These are phyloP conservation scores for Monilinia aucupariae DNA, from an alignment of 2,329 filamentous ascomycete species.

Conservation along the genomic window DNA sequence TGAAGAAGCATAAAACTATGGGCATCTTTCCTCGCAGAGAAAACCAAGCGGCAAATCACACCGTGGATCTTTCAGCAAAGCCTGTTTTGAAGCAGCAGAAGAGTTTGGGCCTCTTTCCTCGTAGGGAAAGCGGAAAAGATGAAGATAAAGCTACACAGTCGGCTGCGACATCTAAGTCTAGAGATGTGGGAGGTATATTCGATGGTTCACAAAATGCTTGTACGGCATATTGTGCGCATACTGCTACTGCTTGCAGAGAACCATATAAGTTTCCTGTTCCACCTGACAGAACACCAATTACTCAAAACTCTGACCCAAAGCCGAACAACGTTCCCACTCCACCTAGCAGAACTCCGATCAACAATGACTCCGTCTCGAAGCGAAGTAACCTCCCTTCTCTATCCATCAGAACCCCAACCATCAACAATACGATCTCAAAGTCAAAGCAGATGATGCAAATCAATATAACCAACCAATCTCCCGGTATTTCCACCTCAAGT, in stretches of 20 bases:
- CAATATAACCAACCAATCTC: not conserved
- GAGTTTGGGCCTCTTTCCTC: conserved; percentile 3
- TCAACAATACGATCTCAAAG: not conserved
- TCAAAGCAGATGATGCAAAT: not conserved
- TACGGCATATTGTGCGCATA: conserved; percentile 2
- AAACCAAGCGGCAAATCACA: not conserved
- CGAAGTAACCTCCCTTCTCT: too few relatives aligned
- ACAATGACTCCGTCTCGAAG: not conserved
- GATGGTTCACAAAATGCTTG: conserved; percentile 7
- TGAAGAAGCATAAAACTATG: conserved; percentile 6
- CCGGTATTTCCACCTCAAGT: not conserved
- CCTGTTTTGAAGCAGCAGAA: conserved; percentile 3
- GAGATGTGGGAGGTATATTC: not conserved
- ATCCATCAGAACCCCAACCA: not conserved
- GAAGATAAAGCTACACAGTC: not conserved
- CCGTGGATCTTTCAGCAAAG: not conserved
- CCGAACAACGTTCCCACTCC: too few relatives aligned
- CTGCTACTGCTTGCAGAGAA: conserved; percentile 3
- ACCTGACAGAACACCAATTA: not conserved
- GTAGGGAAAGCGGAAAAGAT: not conserved
- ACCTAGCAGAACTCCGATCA: not conserved
- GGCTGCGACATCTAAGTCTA: not conserved
- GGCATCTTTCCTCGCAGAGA: not conserved
- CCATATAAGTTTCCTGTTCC: conserved; percentile 5
- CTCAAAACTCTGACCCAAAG: not conserved